phyloP scores from a whole-genome alignment of 345 rosid genomes.

The Angophora floribunda region DNA sequence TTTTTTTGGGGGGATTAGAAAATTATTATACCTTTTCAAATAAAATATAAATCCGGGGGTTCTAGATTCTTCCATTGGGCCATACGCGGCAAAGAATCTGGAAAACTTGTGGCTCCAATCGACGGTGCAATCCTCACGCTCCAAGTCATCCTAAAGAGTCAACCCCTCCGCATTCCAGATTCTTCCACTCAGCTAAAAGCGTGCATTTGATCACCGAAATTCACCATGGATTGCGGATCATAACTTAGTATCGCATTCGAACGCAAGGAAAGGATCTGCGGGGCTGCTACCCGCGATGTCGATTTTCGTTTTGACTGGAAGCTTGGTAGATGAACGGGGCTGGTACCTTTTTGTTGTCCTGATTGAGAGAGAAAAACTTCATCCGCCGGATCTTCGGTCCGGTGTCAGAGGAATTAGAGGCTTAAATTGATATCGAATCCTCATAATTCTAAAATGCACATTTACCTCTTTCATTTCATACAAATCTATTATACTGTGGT shows the following conservation, averaged over 20 bases:
- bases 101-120: background rate
- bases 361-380: background rate
- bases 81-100: background rate
- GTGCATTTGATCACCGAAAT: background rate
- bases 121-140: background rate
- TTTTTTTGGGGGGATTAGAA: background rate
- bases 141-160: background rate
- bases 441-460: background rate
- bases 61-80: background rate
- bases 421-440: background rate
- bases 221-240: background rate
- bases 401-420: background rate
- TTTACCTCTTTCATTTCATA: background rate
- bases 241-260: background rate
- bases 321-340: too few relatives aligned
- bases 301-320: too few relatives aligned
- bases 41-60: background rate
- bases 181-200: background rate
- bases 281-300: too few relatives aligned
- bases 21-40: background rate
- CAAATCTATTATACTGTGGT: fast-evolving
- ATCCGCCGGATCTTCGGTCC: background rate
- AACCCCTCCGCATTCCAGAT: background rate
- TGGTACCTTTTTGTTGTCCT: too few relatives aligned
- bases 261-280: background rate